Base-by-base conservation (phyloP, 371 early-diverging fungal genomes). In the Mortierella sp. region DNA sequence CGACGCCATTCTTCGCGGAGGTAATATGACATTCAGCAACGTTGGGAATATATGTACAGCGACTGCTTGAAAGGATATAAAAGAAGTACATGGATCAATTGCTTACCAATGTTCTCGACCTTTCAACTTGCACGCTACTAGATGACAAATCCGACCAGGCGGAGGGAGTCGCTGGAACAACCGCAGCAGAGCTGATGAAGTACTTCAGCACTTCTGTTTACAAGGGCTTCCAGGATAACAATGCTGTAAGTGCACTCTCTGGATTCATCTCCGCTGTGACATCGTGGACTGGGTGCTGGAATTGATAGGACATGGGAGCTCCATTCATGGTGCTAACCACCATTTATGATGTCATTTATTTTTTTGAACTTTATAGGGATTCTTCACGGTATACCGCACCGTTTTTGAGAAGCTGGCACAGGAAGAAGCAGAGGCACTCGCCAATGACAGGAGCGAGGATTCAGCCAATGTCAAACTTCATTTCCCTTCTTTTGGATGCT, bases 1-100 rank as follows among this genome's bases (percentile, higher is more conserved):
- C 70, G 96, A 96, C 76, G 90, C 92, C 8, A 96, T 96, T 79
- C 87, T 96, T 58, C 89, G 94, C 50, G 97, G 94, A 40, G 91
- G 92, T 69, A 91, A 91, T 48, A 52, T 64, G 67, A 6, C 77
- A 78, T 10, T 41, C 26, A 50, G 6, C 37, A 22, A 19, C 61
- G 9, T 19, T 58, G 31, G 61, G 37, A 34, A 22, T 5, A 16
- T 31, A 29, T 14, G 31, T 1, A 34, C 7, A 2, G 9, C 34
- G 22, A 22, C 8, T 37, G 34, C 22, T 29, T 39, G 8, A 26
- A 44, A 55, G 66, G 66, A 37, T 84, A 85, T 45, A 86, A 26
- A 11, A n/a, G 7, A 2, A 26, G 37, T 19, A 34, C 16, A 11
- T 31, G 14, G 2, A 26, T 29, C 16, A 55, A 55, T 39, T 40